Evolutionary conservation across 1,139 yeast species (phyloP).

Genomic region (Suhomyces guaymorum): DNA sequence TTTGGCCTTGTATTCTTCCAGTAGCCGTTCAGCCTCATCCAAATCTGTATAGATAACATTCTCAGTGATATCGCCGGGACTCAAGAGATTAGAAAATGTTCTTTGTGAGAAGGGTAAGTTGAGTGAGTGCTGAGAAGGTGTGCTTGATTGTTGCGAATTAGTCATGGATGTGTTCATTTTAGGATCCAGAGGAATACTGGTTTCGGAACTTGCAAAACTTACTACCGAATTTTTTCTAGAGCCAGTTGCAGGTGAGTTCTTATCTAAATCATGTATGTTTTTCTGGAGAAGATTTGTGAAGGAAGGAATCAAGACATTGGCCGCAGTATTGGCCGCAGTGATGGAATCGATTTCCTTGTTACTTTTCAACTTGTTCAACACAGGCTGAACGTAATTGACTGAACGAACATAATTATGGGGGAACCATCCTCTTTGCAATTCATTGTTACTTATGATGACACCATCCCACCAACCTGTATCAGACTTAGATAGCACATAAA

Average conservation of each 20-base stretch:
- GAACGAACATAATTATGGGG: conserved; percentile 60
- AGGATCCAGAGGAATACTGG: conserved; percentile 25
- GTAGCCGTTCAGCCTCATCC: conserved; percentile 41
- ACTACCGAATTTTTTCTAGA: conserved; percentile 50
- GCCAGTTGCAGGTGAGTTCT: conserved; percentile 31
- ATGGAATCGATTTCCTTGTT: conserved; percentile 47
- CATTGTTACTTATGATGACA: conserved; percentile 41
- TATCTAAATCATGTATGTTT: conserved; percentile 32
- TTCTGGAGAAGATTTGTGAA: conserved; percentile 44
- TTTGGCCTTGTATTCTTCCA: conserved; percentile 31
- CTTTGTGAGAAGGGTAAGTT: conserved; percentile 7
- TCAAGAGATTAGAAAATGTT: conserved; percentile 12
- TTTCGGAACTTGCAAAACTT: conserved; percentile 48
- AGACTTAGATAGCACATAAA: conserved; percentile 52
- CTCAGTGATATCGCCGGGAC: conserved; percentile 17
- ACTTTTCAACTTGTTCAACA: conserved; percentile 39
- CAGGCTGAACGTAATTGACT: conserved; percentile 50
- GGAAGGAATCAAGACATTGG: conserved; percentile 49
- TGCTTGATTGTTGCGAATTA: conserved; percentile 8
- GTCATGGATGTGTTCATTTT: conserved; percentile 7
- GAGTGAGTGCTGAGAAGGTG: conserved; percentile 8
- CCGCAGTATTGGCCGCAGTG: conserved; percentile 54
- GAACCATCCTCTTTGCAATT: conserved; percentile 69
- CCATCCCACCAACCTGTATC: conserved; percentile 83
- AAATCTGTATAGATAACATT: conserved; percentile 23